phyloP scores from a whole-genome alignment of 1,139 yeast species.

The Geotrichum macrosporum region DNA sequence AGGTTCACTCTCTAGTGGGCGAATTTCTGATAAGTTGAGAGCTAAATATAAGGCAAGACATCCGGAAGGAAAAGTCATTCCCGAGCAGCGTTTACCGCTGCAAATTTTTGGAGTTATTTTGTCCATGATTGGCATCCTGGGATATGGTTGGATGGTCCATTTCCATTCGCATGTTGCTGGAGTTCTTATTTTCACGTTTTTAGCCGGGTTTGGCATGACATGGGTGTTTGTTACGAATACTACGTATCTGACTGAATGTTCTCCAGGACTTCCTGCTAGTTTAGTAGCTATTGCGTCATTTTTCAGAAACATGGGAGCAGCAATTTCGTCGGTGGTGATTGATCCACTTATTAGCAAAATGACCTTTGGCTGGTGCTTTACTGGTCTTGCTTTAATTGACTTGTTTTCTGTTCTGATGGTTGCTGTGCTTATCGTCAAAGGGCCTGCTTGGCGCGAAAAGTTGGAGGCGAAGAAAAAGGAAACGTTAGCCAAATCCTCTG shows the following conservation, averaged over 20 bases:
- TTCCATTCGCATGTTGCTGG: conserved; percentile 44
- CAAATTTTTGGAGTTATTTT: conserved; percentile 47
- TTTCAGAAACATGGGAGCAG: conserved; percentile 54
- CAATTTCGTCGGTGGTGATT: conserved; percentile 50
- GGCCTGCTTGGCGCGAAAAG: conserved; percentile 32
- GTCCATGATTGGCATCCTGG: conserved; percentile 47
- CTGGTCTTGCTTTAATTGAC: conserved; percentile 49
- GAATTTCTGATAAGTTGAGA: conserved; percentile 45
- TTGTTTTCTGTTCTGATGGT: conserved; percentile 38
- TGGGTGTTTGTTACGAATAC: conserved; percentile 58
- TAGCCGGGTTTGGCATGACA: conserved; percentile 54
- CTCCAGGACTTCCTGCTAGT: conserved; percentile 51
- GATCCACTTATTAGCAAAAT: conserved; percentile 42
- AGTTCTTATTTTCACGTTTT: conserved; percentile 45
- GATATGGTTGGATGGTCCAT: conserved; percentile 55
- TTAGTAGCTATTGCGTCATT: conserved; percentile 55
- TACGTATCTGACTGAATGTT: conserved; percentile 53
- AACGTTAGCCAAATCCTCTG: neutral
- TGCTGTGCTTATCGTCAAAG: conserved; percentile 33
- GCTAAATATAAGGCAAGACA: conserved; percentile 33
- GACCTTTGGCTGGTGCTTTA: conserved; percentile 60
- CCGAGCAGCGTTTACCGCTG: conserved; percentile 47
- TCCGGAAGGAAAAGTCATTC: conserved; percentile 36
- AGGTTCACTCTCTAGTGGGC: conserved; percentile 53
- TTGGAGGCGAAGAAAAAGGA: conserved; percentile 23